Conservation (phyloP, 2,329 filamentous ascomycete genomes). For the Boeremia exigua region DNA sequence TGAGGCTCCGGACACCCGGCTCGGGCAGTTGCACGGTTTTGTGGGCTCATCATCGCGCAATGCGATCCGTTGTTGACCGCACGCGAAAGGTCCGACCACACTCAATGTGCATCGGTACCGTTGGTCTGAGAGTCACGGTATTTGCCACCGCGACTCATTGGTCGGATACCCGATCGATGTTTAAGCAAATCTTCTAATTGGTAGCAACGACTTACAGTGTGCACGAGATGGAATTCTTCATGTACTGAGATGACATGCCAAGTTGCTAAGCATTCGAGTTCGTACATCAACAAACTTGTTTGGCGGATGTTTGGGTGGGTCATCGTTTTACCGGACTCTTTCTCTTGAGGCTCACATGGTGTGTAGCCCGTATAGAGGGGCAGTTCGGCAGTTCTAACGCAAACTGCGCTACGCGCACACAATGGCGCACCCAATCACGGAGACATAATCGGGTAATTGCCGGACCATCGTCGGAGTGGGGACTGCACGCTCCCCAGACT, state of each 20-base stretch:
- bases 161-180: too few relatives aligned
- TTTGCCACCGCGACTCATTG: too few relatives aligned
- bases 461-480: conserved; percentile 6
- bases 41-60: background rate
- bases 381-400: conserved; percentile 6
- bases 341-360: conserved; percentile 3
- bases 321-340: background rate
- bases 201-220: too few relatives aligned
- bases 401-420: background rate
- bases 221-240: background rate
- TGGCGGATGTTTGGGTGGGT: background rate
- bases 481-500: conserved; percentile 14
- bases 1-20: background rate
- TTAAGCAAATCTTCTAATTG: too few relatives aligned
- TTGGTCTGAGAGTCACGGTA: too few relatives aligned
- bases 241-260: background rate
- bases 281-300: conserved; percentile 2
- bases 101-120: too few relatives aligned
- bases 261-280: conserved; percentile 3
- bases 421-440: conserved; percentile 1
- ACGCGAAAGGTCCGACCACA: too few relatives aligned
- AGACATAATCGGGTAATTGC: background rate
- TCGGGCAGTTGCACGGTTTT: background rate
- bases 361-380: background rate
- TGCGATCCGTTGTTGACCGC: too few relatives aligned